phyloP scores from a whole-genome alignment of 139 green algal genomes.

The Chlamydomonas sphaeroides region DNA sequence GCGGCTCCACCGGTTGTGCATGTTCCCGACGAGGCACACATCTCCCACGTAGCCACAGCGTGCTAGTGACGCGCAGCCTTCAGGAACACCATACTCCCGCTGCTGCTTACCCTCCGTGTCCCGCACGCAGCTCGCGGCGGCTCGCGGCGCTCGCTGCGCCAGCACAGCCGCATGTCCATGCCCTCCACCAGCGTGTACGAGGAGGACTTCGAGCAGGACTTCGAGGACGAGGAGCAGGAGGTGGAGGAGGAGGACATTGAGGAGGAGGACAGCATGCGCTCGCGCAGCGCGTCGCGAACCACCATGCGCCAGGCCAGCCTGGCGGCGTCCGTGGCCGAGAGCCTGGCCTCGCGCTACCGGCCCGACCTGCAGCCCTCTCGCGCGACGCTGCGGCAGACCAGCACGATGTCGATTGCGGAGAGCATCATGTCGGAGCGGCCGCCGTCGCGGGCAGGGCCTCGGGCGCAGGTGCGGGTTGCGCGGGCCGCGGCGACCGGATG shows the following conservation, averaged over 20 bases:
- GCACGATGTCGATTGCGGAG: not conserved
- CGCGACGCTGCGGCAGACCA: not conserved
- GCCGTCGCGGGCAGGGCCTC: not conserved
- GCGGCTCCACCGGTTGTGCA: no score
- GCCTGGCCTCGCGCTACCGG: not conserved
- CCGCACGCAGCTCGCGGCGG: not conserved
- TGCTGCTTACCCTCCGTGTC: not conserved
- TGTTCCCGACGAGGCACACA: no score
- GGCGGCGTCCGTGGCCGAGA: not conserved
- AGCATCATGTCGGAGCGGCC: no score
- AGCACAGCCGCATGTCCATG: slow-evolving; percentile 3
- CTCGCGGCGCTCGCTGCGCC: not conserved
- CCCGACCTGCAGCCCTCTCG: not conserved
- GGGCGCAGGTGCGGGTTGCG: no score
- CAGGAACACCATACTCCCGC: no score
- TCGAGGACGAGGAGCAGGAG: not conserved
- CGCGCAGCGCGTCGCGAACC: not conserved
- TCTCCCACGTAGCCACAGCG: no score
- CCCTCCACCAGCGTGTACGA: not conserved
- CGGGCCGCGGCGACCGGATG: no score
- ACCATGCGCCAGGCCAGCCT: not conserved
- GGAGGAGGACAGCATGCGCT: not conserved
- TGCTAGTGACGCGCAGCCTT: no score
- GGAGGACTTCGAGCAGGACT: not conserved
- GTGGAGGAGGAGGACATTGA: not conserved